Evolutionary conservation across 108 stramenopile genomes (phyloP), one percentile per base, ranked within the genome.

Genomic region (Pseudonitzschia pungens): DNA sequence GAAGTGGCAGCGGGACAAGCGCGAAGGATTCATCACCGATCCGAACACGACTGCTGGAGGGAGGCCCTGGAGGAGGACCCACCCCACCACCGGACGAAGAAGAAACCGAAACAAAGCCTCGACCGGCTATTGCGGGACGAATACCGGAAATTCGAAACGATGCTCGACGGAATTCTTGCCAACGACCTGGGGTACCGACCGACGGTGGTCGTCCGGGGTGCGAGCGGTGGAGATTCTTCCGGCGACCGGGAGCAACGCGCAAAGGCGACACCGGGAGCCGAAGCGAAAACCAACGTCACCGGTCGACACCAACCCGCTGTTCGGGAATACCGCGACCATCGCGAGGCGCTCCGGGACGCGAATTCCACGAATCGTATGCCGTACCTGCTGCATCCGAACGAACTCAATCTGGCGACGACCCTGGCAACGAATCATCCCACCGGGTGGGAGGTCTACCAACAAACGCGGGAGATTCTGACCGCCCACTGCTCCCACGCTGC

Each of bases 21-120:
- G 56, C 56, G 27, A 55, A 69, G 18, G 50, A 26, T 56, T 83
- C n/a, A 14, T 50, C 69, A 48, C 10, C 45, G 42, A 43, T 9
- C 11, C 42, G 11, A 48, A 48, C 70, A 41, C 70, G 12, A 20
- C 55, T 84, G 84, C 50, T 84, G 80, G 65, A 45, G 44, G 20
- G 84, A 84, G 73, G 45, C 76, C 24, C 53, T 67, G 45, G 10
- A 48, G 18, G 45, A 2, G n/a, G n/a, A n/a, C n/a, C 2, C 45
- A 48, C 45, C 45, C 9, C 16, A 18, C 45, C 3, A 18, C 1
- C 16, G 45, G 42, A n/a, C n/a, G n/a, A n/a, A n/a, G n/a, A n/a
- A n/a, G n/a, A n/a, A 36, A 36, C 36, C 36, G 6, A 36, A 36
- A 6, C 36, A 36, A 6, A 2, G 36, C 7, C 24, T 54, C 53